Percentiles rank a stretch among this genome's conserved stretches.
These are phyloP conservation scores for Gyrodon lividus DNA, from an alignment of 768 basidiomycete genomes.

Conservation along the genomic window DNA sequence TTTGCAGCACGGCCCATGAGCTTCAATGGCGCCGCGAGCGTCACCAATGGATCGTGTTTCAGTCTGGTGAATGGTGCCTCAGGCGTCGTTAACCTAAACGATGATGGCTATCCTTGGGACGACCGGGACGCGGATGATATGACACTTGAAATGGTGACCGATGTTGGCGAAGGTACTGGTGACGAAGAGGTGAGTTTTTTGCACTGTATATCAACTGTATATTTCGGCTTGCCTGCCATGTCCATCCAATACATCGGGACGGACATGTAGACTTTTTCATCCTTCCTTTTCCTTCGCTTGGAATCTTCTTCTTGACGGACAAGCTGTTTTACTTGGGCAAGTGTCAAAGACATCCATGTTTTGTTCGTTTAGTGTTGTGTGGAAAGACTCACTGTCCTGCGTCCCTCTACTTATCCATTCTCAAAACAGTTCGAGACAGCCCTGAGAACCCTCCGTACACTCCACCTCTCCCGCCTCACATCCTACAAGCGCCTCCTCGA, in stretches of 20 bases:
- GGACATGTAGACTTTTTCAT: constrained; percentile 1
- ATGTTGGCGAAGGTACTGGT: constrained; percentile 53
- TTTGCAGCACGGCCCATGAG: constrained; percentile 10
- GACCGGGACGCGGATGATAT: constrained; percentile 55
- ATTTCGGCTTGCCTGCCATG: not conserved
- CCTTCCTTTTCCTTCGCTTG: not conserved
- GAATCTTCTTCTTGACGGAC: no score
- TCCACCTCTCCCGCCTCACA: constrained; percentile 57
- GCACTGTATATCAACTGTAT: not conserved
- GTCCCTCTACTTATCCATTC: constrained; percentile 4
- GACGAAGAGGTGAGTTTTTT: constrained; percentile 62
- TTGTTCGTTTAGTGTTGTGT: not conserved
- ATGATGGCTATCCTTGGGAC: constrained; percentile 24
- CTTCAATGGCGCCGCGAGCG: constrained; percentile 15
- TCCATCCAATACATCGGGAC: no score
- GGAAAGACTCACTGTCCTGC: not conserved
- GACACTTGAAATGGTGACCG: constrained; percentile 71
- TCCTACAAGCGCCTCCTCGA: constrained; percentile 80
- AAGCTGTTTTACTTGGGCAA: no score
- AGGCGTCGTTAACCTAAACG: constrained; percentile 20
- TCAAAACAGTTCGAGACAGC: constrained; percentile 42
- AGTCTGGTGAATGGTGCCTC: constrained; percentile 25
- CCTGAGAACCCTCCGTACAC: constrained; percentile 38
- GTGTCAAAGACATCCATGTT: no score
- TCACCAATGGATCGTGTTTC: constrained; percentile 17